Conservation (phyloP, 202 grass and related monocot species). For the Zizania palustris region DNA sequence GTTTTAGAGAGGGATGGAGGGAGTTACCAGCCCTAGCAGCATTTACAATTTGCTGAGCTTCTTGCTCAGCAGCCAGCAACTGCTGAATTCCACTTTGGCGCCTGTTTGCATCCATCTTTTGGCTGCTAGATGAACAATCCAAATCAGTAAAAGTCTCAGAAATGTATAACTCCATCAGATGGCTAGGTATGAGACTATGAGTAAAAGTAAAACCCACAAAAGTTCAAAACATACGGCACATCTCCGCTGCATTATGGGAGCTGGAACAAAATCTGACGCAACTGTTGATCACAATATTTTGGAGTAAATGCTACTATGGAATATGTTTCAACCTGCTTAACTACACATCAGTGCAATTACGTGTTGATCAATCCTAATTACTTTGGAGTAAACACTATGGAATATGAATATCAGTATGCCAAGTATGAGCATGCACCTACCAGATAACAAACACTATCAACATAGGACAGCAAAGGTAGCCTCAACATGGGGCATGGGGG, state of each 20-base stretch:
- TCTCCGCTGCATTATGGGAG: neutral
- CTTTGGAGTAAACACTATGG: neutral
- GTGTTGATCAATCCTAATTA: neutral
- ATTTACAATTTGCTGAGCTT: constrained; percentile 77
- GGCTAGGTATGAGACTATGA: too few relatives aligned
- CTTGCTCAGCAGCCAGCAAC: constrained; percentile 81
- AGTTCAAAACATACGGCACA: neutral
- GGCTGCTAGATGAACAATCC: neutral
- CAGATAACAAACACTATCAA: neutral
- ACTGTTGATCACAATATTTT: neutral
- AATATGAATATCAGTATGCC: neutral
- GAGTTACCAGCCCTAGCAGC: constrained; percentile 63
- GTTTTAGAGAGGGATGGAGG: neutral
- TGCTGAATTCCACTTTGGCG: constrained; percentile 76
- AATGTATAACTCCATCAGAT: neutral
- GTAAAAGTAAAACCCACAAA: neutral
- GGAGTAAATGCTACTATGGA: neutral
- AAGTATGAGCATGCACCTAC: neutral
- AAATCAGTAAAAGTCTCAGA: neutral
- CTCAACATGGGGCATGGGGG: too few relatives aligned
- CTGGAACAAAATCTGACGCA: neutral
- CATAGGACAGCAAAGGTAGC: neutral
- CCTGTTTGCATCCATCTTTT: constrained; percentile 65
- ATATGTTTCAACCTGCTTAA: neutral
- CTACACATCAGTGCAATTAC: neutral